Conservation (phyloP, 139 green algal genomes). For the Desmodesmus armatus region DNA sequence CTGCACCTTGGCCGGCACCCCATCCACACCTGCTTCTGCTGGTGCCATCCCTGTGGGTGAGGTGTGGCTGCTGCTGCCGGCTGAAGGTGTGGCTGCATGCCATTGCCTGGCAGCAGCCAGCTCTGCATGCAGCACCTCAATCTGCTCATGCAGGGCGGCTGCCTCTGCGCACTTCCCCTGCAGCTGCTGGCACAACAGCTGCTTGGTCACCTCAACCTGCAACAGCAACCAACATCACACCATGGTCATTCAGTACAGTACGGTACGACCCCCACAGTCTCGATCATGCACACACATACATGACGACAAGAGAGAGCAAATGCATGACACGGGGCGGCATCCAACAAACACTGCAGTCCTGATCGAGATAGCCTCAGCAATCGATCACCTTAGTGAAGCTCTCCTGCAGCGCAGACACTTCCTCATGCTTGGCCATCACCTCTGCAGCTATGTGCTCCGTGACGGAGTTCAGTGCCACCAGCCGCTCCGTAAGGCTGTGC, state of each 20-base stretch:
- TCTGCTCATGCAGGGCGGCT: background rate
- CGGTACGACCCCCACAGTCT: background rate
- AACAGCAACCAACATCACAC: background rate
- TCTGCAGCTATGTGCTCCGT: slow-evolving; percentile 28
- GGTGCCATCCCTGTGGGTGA: no score
- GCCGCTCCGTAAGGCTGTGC: background rate
- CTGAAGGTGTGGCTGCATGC: no score
- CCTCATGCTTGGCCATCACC: slow-evolving; percentile 18
- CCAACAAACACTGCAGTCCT: no score
- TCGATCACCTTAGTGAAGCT: slow-evolving; percentile 9
- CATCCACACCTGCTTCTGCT: no score
- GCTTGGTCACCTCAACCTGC: slow-evolving; percentile 1
- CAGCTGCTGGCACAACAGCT: slow-evolving; percentile 23
- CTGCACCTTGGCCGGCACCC: no score
- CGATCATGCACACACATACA: background rate
- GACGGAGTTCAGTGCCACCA: slow-evolving; percentile 8
- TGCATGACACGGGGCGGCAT: background rate
- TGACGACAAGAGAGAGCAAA: background rate
- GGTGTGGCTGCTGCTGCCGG: no score
- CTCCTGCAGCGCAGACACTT: slow-evolving; percentile 11
- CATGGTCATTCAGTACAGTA: background rate
- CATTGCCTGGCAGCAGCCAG: no score
- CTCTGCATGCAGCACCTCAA: slow-evolving; percentile 4
- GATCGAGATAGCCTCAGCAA: background rate
- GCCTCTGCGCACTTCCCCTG: slow-evolving; percentile 3